These are phyloP conservation scores for Phallus indusiatus DNA, from an alignment of 768 basidiomycete genomes.

Conservation along the genomic window DNA sequence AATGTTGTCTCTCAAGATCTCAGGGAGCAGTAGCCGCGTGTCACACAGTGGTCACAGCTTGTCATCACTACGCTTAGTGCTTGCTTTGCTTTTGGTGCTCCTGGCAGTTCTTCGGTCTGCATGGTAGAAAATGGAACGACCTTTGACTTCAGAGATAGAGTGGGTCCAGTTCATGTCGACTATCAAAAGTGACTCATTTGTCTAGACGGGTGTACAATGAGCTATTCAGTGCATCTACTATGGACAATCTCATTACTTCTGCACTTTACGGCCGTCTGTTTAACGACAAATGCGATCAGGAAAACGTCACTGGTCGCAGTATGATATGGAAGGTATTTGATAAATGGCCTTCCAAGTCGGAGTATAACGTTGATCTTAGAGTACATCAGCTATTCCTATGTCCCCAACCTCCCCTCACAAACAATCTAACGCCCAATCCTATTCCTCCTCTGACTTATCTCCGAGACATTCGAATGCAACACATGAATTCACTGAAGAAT, in stretches of 20 bases:
- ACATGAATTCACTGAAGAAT: conserved; percentile 47
- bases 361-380: conserved; percentile 15
- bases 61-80: no score
- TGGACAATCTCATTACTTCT: conserved; percentile 51
- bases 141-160: conserved; percentile 3
- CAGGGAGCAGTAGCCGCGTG: no score
- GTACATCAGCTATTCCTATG: conserved; percentile 57
- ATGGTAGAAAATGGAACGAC: conserved; percentile 1
- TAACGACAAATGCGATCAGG: conserved; percentile 27
- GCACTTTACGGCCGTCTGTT: conserved; percentile 55
- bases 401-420: conserved; percentile 39
- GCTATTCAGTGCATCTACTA: not conserved
- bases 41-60: no score
- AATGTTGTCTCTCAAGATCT: no score
- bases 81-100: no score
- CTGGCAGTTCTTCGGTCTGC: no score
- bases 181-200: not conserved
- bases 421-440: conserved; percentile 13
- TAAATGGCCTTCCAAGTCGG: conserved; percentile 7
- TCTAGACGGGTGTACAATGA: conserved; percentile 4
- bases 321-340: conserved; percentile 71
- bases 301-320: conserved; percentile 63
- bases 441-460: conserved; percentile 25
- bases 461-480: conserved; percentile 43
- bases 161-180: not conserved